These are phyloP conservation scores for Stagonosporopsis rhizophila DNA, from an alignment of 2,329 filamentous ascomycete species.

Conservation along the genomic window DNA sequence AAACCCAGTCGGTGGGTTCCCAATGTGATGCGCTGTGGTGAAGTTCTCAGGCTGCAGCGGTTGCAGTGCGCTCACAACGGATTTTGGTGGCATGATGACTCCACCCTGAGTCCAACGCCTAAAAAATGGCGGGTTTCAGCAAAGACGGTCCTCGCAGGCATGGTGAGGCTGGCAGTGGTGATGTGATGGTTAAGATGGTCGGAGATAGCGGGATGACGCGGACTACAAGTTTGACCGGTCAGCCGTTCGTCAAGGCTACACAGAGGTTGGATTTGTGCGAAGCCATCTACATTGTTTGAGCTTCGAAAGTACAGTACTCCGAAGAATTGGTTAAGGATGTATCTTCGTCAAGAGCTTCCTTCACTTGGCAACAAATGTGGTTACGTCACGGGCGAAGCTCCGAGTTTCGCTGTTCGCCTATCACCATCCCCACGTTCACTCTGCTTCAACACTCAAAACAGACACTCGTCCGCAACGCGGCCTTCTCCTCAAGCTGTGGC, in stretches of 20 bases:
- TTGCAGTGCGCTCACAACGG: constrained; percentile 25
- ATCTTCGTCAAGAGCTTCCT: neutral
- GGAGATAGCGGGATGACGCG: constrained; percentile 23
- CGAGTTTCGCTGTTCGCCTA: constrained; percentile 15
- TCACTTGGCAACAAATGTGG: neutral
- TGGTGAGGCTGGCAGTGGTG: constrained; percentile 13
- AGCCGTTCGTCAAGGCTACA: constrained; percentile 9
- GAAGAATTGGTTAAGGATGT: neutral
- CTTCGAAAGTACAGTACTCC: neutral
- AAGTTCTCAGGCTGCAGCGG: constrained; percentile 29
- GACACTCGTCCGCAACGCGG: constrained; percentile 2
- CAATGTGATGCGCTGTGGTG: constrained; percentile 52
- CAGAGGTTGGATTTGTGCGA: neutral
- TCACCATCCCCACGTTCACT: constrained; percentile 20
- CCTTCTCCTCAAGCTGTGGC: constrained; percentile 10
- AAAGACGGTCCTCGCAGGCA: constrained; percentile 15
- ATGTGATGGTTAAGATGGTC: constrained; percentile 19
- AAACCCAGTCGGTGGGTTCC: constrained; percentile 55
- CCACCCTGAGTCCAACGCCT: constrained; percentile 15
- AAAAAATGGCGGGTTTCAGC: constrained; percentile 25
- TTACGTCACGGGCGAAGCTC: constrained; percentile 3
- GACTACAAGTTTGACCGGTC: constrained; percentile 11
- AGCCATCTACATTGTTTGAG: neutral
- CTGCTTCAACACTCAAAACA: constrained; percentile 1
- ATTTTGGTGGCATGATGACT: constrained; percentile 25